Evolutionary conservation across 495 filamentous ascomycete genomes (phyloP), one percentile per base, ranked within the genome.

Genomic region (Glonium stellatum): DNA sequence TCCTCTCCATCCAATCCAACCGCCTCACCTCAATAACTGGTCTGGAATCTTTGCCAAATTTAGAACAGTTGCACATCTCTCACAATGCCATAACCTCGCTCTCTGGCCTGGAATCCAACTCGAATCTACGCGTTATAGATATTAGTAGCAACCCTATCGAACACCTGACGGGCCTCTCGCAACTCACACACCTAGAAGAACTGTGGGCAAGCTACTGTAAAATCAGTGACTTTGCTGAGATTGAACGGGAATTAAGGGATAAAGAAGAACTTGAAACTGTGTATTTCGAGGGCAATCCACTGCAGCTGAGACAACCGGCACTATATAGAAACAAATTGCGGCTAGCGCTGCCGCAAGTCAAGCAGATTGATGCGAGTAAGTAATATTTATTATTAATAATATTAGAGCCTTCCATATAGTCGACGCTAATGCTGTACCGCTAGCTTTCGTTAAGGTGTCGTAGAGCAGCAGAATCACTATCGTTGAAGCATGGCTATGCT

Each of bases 41-140:
- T 52, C 81, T 99, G 21, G 78, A 80, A 13, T 72, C 78, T 22
- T 85, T 92, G 3, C 77, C 82, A n/a, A 82, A 85, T 48, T 85
- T 99, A 5, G 89, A 97, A 77, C 93, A 99, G 71, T 80, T 99
- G 50, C 96, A 99, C 77, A 87, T 97, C 69, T 95, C 92, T n/a
- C 90, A 99, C 77, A 99, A 99, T 71, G 83, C 83, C n/a, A 77
- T 99, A 44, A 86, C 85, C 31, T 79, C 82, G 13, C 82, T 98
- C 19, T 79, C 80, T 1, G 91, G 90, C 0, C 77, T 98, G 18
- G 86, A 90, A 37, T 67, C 76, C 39, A 90, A 87, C 73, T 58
- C 69, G 9, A 65, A 67, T n/a, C 82, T 99, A 48, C 83, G 84
- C 37, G 82, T 92, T 22, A 74, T 99, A 35, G 93, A 99, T 67